phyloP scores from a whole-genome alignment of 2,329 filamentous ascomycete species.

The Fusarium citri region DNA sequence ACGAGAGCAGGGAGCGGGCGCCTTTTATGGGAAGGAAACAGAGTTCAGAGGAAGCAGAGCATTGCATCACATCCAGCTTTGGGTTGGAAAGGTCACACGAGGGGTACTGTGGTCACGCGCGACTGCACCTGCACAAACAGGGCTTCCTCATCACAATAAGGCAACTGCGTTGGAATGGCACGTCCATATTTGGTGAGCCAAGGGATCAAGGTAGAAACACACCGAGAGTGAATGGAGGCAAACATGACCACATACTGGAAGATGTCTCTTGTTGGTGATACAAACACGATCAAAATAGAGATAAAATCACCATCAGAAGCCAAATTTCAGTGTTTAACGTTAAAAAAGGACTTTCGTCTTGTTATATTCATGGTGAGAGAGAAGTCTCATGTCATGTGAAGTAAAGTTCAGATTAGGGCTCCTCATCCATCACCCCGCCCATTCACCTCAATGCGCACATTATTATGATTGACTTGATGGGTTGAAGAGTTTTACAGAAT shows the following conservation, averaged over 20 bases:
- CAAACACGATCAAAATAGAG: not conserved
- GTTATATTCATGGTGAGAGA: rapidly evolving
- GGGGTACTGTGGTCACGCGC: not conserved
- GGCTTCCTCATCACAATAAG: not conserved
- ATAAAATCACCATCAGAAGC: not conserved
- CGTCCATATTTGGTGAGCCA: not conserved
- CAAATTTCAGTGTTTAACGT: not conserved
- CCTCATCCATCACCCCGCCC: not conserved
- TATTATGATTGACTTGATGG: not conserved
- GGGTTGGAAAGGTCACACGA: not conserved
- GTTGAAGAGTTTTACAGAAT: not conserved
- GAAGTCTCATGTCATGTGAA: not conserved
- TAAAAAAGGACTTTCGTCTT: not conserved
- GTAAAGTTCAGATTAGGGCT: not conserved
- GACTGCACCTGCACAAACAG: not conserved
- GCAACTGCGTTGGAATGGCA: not conserved
- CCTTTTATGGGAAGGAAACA: not conserved
- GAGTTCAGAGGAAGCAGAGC: not conserved
- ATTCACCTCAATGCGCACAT: too few relatives aligned
- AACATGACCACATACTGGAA: too few relatives aligned
- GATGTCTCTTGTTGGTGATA: too few relatives aligned
- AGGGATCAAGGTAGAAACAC: not conserved
- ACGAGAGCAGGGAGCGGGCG: not conserved
- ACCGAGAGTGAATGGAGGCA: not conserved
- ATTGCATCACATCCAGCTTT: not conserved